phyloP scores from a whole-genome alignment of 2,329 filamentous ascomycete species.

The Tolypocladium sp. region DNA sequence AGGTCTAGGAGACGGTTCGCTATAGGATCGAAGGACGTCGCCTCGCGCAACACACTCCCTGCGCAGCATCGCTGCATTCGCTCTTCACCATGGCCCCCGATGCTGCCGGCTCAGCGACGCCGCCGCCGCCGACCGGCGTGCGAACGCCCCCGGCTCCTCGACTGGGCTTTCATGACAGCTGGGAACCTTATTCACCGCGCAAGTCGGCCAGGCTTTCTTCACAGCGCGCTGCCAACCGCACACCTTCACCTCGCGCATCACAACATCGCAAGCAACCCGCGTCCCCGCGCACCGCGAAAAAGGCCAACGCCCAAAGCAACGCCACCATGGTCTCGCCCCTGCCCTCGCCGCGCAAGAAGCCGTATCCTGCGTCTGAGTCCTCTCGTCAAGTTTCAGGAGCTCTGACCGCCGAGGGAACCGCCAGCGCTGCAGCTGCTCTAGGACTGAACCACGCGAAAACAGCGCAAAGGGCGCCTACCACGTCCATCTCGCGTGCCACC shows the following conservation, averaged over 20 bases:
- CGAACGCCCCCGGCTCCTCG: constrained; percentile 62
- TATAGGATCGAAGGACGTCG: background rate
- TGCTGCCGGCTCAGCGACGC: constrained; percentile 37
- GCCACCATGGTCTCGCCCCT: constrained; percentile 31
- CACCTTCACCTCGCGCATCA: constrained; percentile 41
- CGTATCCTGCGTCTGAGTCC: constrained; percentile 34
- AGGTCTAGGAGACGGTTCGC: background rate
- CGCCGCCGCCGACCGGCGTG: constrained; percentile 48
- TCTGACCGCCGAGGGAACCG: constrained; percentile 33
- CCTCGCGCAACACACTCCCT: background rate
- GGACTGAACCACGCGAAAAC: constrained; percentile 20
- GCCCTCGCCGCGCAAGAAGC: constrained; percentile 42
- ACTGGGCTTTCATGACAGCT: constrained; percentile 58
- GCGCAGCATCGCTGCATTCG: constrained; percentile 5
- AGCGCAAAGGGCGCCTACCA: constrained; percentile 14
- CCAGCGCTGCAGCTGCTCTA: constrained; percentile 32
- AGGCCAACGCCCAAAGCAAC: constrained; percentile 16
- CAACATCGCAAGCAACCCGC: constrained; percentile 16
- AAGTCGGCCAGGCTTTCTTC: constrained; percentile 58
- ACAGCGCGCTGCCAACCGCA: constrained; percentile 41
- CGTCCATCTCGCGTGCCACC: constrained; percentile 22
- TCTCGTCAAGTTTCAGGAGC: constrained; percentile 37
- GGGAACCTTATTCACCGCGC: constrained; percentile 64
- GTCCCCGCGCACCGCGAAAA: constrained; percentile 24
- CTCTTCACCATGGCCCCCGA: constrained; percentile 17